Evolutionary conservation across 2,329 filamentous ascomycete genomes (phyloP), one percentile per base, ranked within the genome.

Genomic region (Boeremia lycopersici): DNA sequence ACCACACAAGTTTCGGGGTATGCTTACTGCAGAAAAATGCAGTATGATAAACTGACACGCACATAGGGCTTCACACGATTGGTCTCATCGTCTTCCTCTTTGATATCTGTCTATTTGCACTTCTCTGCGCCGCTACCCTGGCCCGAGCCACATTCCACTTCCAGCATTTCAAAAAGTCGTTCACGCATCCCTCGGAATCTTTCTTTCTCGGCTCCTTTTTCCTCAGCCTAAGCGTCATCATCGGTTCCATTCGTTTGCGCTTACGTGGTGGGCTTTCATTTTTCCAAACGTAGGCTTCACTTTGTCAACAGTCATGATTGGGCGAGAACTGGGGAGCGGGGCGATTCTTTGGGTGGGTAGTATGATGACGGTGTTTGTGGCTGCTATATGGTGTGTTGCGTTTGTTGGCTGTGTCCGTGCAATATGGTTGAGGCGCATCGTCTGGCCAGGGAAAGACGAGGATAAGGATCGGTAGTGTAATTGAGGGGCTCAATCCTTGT

Each of bases 181-280:
- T 83, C 29, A 73, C 69, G 0, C 76, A 80, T 46, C 80, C 80
- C 0, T 70, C 71, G 3, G 82, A 84, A 66, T 75, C 76, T 1
- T 75, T 81, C 33, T 81, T 80, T 65, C 65, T 80, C 7, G 73
- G 74, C 26, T 75, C 78, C 10, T 73, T 79, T 60, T 77, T 49
- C 35, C 69, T 74, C 36, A 64, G 58, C 44, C 54, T 71, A 6
- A 65, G 73, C 29, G 73, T 72, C 10, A 74, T 78, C 47, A 71
- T 78, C 34, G 61, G 70, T 12, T 68, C 68, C 28, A 73, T 75
- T 13, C 74, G 79, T 81, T 86, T 82, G 62, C 53, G 78, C 75
- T 88, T 2, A 56, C 53, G 9, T 88, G 84, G 84, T 88, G 83
- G 81, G 84, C 84, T 0, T 80, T 84, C 64, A 69, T 77, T 0